Evolutionary conservation across 2,329 filamentous ascomycete genomes (phyloP), one percentile per base, ranked within the genome.

Genomic region (Sporothrix brunneoviolacea): DNA sequence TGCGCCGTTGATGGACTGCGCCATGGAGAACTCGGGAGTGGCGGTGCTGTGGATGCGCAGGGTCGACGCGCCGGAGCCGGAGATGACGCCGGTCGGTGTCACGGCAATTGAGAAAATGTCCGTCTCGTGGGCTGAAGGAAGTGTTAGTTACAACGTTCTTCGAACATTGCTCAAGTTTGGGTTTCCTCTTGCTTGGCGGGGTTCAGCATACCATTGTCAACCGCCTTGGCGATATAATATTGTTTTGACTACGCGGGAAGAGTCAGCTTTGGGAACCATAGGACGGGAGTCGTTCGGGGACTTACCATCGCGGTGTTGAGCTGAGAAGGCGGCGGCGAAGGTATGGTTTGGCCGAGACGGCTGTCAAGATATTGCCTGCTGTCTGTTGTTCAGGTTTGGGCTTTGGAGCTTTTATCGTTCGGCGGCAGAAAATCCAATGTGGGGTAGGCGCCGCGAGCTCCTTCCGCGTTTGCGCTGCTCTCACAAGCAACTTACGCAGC

Each of bases 141-240:
- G 19, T 2, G 44, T 47, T 16, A 47, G 44, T 16, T 6, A 30
- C 21, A n/a, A 7, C n/a, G n/a, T 28, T 28, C 24, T 28, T 28
- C 24, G 6, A 28, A 6, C 24, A 28, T 19, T 24, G 36, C 22
- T 19, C n/a, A 22, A 19, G 32, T 32, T 35, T 21, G 45, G 45
- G 61, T 65, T 33, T 10, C 1, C 15, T 2, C 2, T 13, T 18
- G n/a, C 19, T 50, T 48, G 51, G 54, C 37, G 51, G 54, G 48
- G 44, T 48, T 18, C 9, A n/a, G 24, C 30, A 10, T 66, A 88
- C 88, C 90, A 73, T 90, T 80, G 65, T 95, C 87, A 66, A 95
- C 81, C 38, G 90, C 91, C 68, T 95, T 88, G 59, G 86, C 86
- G 62, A 91, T 94, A 56, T 98, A 80, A 67, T 96, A 98, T 84